Percentiles rank a stretch among this genome's conserved stretches.
Conservation (phyloP, 1,284 basidiomycete species). For the Puccinia coronata region DNA sequence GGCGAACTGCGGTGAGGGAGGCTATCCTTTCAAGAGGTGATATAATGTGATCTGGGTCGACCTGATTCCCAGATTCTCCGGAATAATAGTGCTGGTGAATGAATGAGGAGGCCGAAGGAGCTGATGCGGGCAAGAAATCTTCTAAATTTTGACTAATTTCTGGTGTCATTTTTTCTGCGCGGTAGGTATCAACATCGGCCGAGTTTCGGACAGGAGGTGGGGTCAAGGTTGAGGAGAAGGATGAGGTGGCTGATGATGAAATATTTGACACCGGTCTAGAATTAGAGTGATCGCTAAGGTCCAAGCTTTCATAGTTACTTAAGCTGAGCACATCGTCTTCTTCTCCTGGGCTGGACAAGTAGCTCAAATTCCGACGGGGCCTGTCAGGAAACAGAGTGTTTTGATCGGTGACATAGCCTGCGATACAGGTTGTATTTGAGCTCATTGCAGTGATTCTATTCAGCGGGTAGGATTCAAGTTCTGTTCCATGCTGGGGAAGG, state of each 20-base stretch:
- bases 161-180: not conserved
- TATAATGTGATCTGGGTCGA: too few relatives aligned
- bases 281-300: not conserved
- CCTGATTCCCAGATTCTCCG: too few relatives aligned
- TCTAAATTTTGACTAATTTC: not conserved
- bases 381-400: constrained; percentile 52
- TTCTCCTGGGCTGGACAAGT: not conserved
- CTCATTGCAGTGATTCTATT: constrained; percentile 47
- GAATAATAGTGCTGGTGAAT: constrained; percentile 2
- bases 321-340: not conserved
- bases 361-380: constrained; percentile 18
- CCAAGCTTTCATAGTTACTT: not conserved
- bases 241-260: constrained; percentile 19
- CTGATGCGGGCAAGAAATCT: not conserved
- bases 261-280: not conserved
- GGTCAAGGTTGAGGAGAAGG: constrained; percentile 16
- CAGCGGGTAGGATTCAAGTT: not conserved
- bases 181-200: not conserved
- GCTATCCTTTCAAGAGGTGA: constrained; percentile 27
- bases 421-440: constrained; percentile 53
- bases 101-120: constrained; percentile 7
- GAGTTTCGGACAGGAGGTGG: not conserved
- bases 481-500: not conserved
- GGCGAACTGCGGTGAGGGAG: not conserved
- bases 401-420: constrained; percentile 57